Evolutionary conservation across 202 grass and related monocot genomes (phyloP), one percentile per base, ranked within the genome.

Genomic region (Dendrocalamus latiflorus): DNA sequence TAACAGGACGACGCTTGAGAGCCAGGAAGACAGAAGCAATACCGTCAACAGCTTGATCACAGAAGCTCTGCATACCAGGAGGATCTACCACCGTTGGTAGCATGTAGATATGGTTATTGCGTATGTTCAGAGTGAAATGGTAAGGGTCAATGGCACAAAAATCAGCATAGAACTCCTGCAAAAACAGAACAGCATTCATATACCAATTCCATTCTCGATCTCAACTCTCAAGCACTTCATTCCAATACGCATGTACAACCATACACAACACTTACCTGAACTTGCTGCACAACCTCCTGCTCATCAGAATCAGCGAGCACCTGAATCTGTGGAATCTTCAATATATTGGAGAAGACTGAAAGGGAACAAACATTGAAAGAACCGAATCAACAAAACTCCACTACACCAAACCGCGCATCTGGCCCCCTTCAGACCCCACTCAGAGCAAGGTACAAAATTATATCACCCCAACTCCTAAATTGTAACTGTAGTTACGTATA

Each of bases 261-360:
- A 50, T 30, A 73, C 51, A 45, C 51, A 69, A 3, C 65, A 89
- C 65, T 77, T 39, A 98, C 95, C 84, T 98, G 95, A 87, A 98
- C 74, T 93, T 98, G 95, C 76, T 95, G 93, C 62, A 98, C 95
- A 67, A 95, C 92, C 87, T 98, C 92, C 59, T 98, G 95, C 36
- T 98, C 95, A 69, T 98, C 95, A 34, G 93, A 98, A 90, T 95
- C 93, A n/a, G 95, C 95, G 9, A 98, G 89, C 75, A 98, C 87
- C 72, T 98, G 95, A 87, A 98, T 95, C 86, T 98, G 93, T 33
- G 91, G 91, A 70, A 91, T 91, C 83, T 95, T 98, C 89, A 98
- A 76, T 84, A 95, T 93, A 82, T 93, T 95, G 75, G 93, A 98
- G 73, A 98, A 98, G 92, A 95, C 91, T 98, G 84, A 74, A 72